Evolutionary conservation across 768 basidiomycete species (phyloP).

Genomic region (Tricholoma sp.): DNA sequence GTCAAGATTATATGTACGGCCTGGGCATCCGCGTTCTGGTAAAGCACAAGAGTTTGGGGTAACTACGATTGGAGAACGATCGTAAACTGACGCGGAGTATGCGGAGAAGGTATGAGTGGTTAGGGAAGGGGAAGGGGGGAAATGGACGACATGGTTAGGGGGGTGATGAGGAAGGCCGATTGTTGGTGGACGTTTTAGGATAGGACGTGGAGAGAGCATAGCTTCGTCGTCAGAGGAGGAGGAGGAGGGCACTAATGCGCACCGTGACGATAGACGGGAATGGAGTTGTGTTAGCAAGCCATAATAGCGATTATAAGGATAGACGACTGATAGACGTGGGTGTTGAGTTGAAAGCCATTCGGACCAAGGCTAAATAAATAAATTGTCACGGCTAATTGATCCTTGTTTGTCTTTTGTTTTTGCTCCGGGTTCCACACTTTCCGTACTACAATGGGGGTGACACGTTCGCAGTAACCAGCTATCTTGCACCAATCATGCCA

Average conservation of each 20-base stretch:
- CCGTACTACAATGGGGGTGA: not conserved
- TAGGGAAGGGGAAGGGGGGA: conserved; percentile 49
- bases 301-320: conserved; percentile 8
- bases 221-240: too few relatives aligned
- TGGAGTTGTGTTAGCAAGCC: conserved; percentile 13
- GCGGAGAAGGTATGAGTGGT: conserved; percentile 41
- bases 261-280: too few relatives aligned
- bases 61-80: conserved; percentile 76
- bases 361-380: too few relatives aligned
- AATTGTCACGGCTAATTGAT: conserved; percentile 14
- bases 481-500: too few relatives aligned
- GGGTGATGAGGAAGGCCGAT: conserved; percentile 21
- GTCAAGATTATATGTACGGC: conserved; percentile 57
- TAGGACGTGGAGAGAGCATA: conserved; percentile 44
- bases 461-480: too few relatives aligned
- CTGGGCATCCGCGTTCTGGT: conserved; percentile 74
- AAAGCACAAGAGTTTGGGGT: conserved; percentile 68
- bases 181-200: conserved; percentile 45
- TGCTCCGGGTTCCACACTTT: not conserved
- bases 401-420: conserved; percentile 9
- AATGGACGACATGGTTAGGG: conserved; percentile 32
- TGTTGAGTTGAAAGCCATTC: not conserved
- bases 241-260: too few relatives aligned
- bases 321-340: not conserved
- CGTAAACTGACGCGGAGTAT: conserved; percentile 61